Percentiles rank a stretch among this genome's conserved stretches.
phyloP scores from a whole-genome alignment of 768 basidiomycete genomes.

The Xerocomus brunneocitrinus region DNA sequence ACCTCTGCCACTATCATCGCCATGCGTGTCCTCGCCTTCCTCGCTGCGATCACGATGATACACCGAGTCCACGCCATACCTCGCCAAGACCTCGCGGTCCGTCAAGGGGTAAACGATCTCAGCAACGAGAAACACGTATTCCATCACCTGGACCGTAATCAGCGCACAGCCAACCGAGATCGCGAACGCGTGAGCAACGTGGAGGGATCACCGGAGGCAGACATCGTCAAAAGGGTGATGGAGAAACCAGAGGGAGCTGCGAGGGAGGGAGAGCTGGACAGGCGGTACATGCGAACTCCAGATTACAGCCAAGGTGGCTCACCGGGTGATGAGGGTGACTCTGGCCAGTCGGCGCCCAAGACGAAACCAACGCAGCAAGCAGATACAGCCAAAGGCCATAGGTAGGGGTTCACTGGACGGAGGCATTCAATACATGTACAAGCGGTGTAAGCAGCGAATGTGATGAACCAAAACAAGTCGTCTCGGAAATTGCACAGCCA shows the following conservation, averaged over 20 bases:
- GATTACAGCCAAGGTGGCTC: conserved; percentile 24
- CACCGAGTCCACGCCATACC: conserved; percentile 19
- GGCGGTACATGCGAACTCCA: conserved; percentile 21
- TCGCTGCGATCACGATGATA: conserved; percentile 25
- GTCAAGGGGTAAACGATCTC: conserved; percentile 13
- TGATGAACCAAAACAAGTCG: not conserved
- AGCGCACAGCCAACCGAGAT: conserved; percentile 16
- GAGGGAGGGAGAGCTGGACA: conserved; percentile 1
- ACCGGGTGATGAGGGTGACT: not conserved
- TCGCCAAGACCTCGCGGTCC: conserved; percentile 20
- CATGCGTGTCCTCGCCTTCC: conserved; percentile 24
- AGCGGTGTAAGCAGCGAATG: not conserved
- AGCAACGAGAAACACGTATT: conserved; percentile 21
- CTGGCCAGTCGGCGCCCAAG: conserved; percentile 5
- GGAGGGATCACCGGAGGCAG: not conserved
- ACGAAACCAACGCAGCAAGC: conserved; percentile 13
- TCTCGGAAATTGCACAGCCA: conserved; percentile 16
- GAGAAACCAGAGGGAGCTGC: not conserved
- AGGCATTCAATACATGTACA: not conserved
- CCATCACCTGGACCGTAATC: conserved; percentile 30
- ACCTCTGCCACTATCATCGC: conserved; percentile 15
- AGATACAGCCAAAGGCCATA: conserved; percentile 6
- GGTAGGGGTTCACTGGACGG: not conserved
- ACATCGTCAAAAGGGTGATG: not conserved
- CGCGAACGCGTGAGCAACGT: conserved; percentile 4